phyloP scores from a whole-genome alignment of 257 asterid species.

The Catharanthus roseus region DNA sequence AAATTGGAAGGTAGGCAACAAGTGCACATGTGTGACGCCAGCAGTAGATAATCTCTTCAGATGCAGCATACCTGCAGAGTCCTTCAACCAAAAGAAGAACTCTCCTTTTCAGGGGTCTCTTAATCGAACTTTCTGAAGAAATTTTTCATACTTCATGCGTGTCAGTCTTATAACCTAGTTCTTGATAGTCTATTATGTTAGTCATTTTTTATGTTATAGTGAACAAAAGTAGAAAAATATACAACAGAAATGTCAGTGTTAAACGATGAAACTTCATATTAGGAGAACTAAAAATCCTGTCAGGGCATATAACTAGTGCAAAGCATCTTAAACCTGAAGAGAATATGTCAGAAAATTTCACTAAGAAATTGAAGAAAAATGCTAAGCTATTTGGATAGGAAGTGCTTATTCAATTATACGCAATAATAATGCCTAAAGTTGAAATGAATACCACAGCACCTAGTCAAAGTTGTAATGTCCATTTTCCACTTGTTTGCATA shows the following conservation, averaged over 20 bases:
- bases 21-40: constrained; percentile 83
- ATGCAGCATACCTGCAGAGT: constrained; percentile 81
- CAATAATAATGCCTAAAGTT: background rate
- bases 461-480: background rate
- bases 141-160: background rate
- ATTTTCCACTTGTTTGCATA: background rate
- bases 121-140: background rate
- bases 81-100: constrained; percentile 41
- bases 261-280: background rate
- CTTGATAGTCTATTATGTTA: background rate
- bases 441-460: background rate
- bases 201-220: background rate
- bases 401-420: no score
- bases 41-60: constrained; percentile 70
- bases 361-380: background rate
- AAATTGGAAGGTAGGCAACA: constrained; percentile 88
- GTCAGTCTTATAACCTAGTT: background rate
- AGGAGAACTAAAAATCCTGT: background rate
- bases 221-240: background rate
- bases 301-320: background rate
- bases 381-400: no score
- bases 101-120: background rate
- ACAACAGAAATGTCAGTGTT: background rate
- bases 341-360: background rate
- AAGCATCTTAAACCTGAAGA: background rate